Evolutionary conservation across 345 rosid species (phyloP), one percentile per base, ranked within the genome.

Genomic region (Barbarea vulgaris): DNA sequence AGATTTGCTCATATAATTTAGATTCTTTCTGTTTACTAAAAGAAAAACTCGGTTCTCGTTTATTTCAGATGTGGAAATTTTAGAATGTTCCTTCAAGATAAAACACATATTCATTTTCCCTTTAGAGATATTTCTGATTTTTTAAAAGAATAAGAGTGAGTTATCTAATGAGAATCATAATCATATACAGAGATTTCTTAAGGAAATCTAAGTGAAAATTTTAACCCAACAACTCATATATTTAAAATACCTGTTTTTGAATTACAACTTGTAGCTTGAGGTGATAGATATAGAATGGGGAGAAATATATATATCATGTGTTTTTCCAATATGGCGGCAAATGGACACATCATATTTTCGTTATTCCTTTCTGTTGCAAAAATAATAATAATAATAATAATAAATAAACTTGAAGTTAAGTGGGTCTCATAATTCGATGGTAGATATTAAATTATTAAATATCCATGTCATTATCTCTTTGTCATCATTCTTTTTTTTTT

Each of bases 381-480:
- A 25, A 36, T 6, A 46, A 3, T 2, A 9, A 64, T n/a, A n/a
- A n/a, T n/a, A n/a, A n/a, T n/a, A 8, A 25, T 44, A 9, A 9
- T 3, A 27, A 27, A 36, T 0, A 28, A 28, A 17, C n/a, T 67
- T 50, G 21, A 34, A 36, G 9, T 21, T 67, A 67, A 66, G 60
- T 22, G 71, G 60, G 47, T 51, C 14, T 34, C 48, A 67, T 51
- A 67, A 50, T 51, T 67, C 53, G 5, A 27, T 54, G 28, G 19
- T 17, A 55, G 6, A 55, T 27, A n/a, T 17, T 11, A 51, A 55
- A 7, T 12, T 18, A 55, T 42, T 30, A 70, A 15, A 14, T 37
- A 31, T 57, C 48, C n/a, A 21, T 7, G 52, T 70, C 46, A 70
- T 13, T 57, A 31, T 30, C 55, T 41, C 18, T 27, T 56, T 11